Conservation (phyloP, 2,329 filamentous ascomycete genomes). For the Blastomyces parvus region DNA sequence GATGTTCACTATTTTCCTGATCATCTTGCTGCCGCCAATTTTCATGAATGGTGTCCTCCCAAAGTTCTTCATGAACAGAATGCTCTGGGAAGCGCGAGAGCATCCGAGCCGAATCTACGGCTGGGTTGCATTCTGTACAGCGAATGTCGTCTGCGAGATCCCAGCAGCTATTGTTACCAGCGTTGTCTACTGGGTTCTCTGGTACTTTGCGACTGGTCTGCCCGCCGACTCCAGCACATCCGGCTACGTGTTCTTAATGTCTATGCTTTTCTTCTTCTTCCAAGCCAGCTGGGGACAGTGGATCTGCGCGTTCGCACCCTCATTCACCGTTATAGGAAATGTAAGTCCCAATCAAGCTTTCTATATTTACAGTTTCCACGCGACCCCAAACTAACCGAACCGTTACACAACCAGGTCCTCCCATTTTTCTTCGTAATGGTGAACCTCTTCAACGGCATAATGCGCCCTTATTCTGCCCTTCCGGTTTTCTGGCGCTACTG, state of each 20-base stretch:
- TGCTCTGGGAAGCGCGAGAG: conserved; percentile 64
- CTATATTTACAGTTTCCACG: neutral
- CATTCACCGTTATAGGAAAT: conserved; percentile 69
- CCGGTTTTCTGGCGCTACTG: conserved; percentile 65
- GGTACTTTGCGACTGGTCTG: conserved; percentile 68
- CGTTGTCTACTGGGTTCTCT: conserved; percentile 61
- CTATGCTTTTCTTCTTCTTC: conserved; percentile 67
- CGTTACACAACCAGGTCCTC: conserved; percentile 38
- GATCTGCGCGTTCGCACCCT: conserved; percentile 73
- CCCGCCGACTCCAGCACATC: conserved; percentile 55
- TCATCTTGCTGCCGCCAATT: conserved; percentile 57
- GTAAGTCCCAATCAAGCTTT: conserved; percentile 14
- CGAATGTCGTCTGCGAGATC: conserved; percentile 63
- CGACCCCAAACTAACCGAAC: conserved; percentile 8
- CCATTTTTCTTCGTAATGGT: conserved; percentile 78
- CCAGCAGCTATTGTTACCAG: conserved; percentile 56
- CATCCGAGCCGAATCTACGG: conserved; percentile 66
- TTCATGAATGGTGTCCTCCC: conserved; percentile 64
- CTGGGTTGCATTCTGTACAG: conserved; percentile 66
- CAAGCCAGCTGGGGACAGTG: conserved; percentile 69
- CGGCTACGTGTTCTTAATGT: conserved; percentile 72
- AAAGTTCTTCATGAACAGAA: conserved; percentile 67
- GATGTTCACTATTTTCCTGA: conserved; percentile 63
- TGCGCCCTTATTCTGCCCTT: conserved; percentile 56
- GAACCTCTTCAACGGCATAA: conserved; percentile 65